phyloP scores from a whole-genome alignment of 192 early-diverging fungal species.

The Coemansia sp. region DNA sequence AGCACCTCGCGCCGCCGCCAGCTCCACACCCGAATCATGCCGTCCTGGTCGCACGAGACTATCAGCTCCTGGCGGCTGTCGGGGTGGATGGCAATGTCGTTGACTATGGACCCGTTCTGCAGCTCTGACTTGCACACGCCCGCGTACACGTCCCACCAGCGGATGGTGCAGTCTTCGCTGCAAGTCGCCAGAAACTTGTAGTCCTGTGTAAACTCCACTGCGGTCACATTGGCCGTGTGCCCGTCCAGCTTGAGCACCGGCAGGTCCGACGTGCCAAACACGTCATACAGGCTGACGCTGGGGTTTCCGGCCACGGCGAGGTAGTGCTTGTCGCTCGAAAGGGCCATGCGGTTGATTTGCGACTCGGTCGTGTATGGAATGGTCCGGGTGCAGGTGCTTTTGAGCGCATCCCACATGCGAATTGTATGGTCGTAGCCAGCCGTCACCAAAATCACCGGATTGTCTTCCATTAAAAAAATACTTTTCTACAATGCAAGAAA shows the following conservation, averaged over 20 bases:
- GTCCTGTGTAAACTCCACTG: slow-evolving; percentile 49
- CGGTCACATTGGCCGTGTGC: slow-evolving; percentile 51
- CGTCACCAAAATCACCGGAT: slow-evolving; percentile 45
- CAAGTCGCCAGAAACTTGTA: slow-evolving; percentile 49
- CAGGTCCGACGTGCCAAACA: slow-evolving; percentile 42
- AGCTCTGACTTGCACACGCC: slow-evolving; percentile 40
- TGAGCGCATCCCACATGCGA: slow-evolving; percentile 56
- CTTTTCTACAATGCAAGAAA: slow-evolving; percentile 6
- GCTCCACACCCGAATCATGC: slow-evolving; percentile 41
- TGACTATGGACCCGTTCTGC: slow-evolving; percentile 43
- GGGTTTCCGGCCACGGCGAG: slow-evolving; percentile 53
- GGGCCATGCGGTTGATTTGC: slow-evolving; percentile 53
- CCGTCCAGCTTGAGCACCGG: slow-evolving; percentile 49
- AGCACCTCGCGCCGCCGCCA: slow-evolving; percentile 37
- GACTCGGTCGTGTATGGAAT: slow-evolving; percentile 52
- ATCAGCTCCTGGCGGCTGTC: slow-evolving; percentile 46
- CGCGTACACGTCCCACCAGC: slow-evolving; percentile 52
- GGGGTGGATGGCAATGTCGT: slow-evolving; percentile 51
- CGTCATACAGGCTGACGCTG: slow-evolving; percentile 48
- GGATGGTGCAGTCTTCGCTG: slow-evolving; percentile 51
- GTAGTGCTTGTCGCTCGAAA: slow-evolving; percentile 52
- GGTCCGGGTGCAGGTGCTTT: slow-evolving; percentile 50
- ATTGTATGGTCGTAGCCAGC: slow-evolving; percentile 55
- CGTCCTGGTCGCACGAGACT: slow-evolving; percentile 50
- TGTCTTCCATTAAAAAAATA: slow-evolving; percentile 36